Base-by-base conservation (phyloP, 139 green algal species). In the Chlorella sp. region DNA sequence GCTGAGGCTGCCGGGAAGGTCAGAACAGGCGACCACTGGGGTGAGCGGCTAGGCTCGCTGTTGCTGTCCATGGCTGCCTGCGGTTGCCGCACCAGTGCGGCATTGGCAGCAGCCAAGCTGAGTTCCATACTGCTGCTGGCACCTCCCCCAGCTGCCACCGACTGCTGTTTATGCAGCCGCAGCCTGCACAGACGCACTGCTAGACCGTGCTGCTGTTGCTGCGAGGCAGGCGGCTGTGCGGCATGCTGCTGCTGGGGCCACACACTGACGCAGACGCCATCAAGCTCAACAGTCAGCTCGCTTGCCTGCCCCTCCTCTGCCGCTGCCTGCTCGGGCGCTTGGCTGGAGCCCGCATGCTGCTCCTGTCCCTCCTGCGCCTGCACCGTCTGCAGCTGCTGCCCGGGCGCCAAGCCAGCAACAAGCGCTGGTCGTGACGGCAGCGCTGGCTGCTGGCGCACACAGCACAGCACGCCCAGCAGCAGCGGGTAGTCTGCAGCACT, bases 401-500 rank as follows among this genome's bases (percentile, higher is more conserved):
- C 13, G 7, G 57, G 30, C 30, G 11, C 12, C 51, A 9, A 21
- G 15, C 51, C 21, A 21, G 51, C 51, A 9, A 60, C 51, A 3
- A 74, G 80, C 32, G 65, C 32, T 17, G 44, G 47, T 32, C 26
- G 32, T 34, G 44, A 34, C 44, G 80, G 80, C 36, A 89, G 26
- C 16, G 73, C 62, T 23, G 85, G 85, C 20, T 80, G 72, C 60
- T 76, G 60, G 18, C n/a, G 32, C 26, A 60, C 47, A 28, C 80
- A 87, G 32, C 71, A 44, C 34, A 83, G 18, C 47, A 89, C 69
- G 32, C 39, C 28, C 16, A 82, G 38, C 34, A 83, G 7, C 0
- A 64, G 36, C 1, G 25, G 55, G 38, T 80, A 80, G 51, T 80
- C 68, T 51, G 56, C n/a, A 3, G 55, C 1, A 4, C 39, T 39